Evolutionary conservation across 441 rosid species (phyloP).

Genomic region (Adansonia rubrostipa): DNA sequence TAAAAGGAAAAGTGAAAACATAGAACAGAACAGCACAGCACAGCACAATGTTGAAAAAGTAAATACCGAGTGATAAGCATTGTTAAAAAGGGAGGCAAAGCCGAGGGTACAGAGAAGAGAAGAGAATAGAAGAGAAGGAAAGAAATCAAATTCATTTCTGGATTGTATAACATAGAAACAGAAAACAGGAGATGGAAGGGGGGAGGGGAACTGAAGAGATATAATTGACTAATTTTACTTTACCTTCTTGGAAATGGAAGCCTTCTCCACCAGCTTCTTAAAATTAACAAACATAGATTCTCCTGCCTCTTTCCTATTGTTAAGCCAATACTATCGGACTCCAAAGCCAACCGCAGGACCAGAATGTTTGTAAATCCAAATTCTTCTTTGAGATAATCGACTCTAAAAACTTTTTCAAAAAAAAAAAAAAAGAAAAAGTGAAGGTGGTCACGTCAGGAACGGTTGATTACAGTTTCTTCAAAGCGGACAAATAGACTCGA

Average conservation of each 20-base stretch:
- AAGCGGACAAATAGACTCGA: slow-evolving; percentile 5
- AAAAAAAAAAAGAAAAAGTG: background rate
- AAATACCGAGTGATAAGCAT: background rate
- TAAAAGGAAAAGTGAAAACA: background rate
- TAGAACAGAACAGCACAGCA: background rate
- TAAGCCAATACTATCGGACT: background rate
- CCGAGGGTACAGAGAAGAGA: background rate
- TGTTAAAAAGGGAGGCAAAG: background rate
- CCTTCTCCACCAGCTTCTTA: slow-evolving; percentile 81
- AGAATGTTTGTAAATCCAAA: slow-evolving; percentile 10
- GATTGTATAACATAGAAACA: too few relatives aligned
- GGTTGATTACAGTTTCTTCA: slow-evolving; percentile 36
- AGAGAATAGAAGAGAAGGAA: background rate
- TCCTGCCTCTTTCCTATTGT: background rate
- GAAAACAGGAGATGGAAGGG: too few relatives aligned
- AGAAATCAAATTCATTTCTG: background rate
- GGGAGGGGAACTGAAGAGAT: too few relatives aligned
- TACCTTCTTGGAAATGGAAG: slow-evolving; percentile 85
- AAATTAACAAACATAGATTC: slow-evolving; percentile 54
- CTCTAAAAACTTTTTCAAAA: background rate
- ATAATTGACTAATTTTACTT: background rate
- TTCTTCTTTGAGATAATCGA: slow-evolving; percentile 36
- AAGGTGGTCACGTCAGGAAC: slow-evolving; percentile 21
- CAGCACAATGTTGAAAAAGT: background rate
- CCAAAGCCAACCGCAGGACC: background rate